Evolutionary conservation across 2,329 filamentous ascomycete species (phyloP).

Genomic region (Penicillium paneum): DNA sequence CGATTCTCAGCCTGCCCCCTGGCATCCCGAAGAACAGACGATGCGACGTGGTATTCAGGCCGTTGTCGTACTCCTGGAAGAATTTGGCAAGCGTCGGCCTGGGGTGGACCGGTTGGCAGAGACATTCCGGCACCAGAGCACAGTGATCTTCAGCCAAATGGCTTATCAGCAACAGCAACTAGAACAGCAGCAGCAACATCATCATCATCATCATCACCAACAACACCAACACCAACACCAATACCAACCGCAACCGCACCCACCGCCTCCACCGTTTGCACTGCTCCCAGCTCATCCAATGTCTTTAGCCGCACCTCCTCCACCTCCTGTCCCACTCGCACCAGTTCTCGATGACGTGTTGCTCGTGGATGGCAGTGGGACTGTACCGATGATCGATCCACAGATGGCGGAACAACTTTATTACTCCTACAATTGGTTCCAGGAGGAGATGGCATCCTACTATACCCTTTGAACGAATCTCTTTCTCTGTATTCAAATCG

Average conservation of each 20-base stretch:
- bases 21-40: constrained; percentile 37
- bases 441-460: constrained; percentile 40
- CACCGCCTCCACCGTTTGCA: constrained; percentile 8
- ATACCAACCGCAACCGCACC: neutral
- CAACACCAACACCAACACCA: constrained; percentile 18
- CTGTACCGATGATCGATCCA: constrained; percentile 34
- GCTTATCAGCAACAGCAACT: constrained; percentile 35
- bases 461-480: constrained; percentile 34
- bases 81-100: constrained; percentile 38
- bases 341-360: constrained; percentile 37
- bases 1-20: constrained; percentile 29
- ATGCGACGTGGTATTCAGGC: constrained; percentile 39
- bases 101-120: constrained; percentile 38
- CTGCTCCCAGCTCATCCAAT: constrained; percentile 19
- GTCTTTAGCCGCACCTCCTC: constrained; percentile 19
- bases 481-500: constrained; percentile 2
- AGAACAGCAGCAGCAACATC: constrained; percentile 21
- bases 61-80: constrained; percentile 36
- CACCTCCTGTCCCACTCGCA: constrained; percentile 29
- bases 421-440: constrained; percentile 41
- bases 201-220: constrained; percentile 16
- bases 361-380: constrained; percentile 31
- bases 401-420: constrained; percentile 38
- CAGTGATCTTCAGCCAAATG: constrained; percentile 37
- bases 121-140: constrained; percentile 40